phyloP scores from a whole-genome alignment of 2,329 filamentous ascomycete genomes.

The Chaetomium strumarium region DNA sequence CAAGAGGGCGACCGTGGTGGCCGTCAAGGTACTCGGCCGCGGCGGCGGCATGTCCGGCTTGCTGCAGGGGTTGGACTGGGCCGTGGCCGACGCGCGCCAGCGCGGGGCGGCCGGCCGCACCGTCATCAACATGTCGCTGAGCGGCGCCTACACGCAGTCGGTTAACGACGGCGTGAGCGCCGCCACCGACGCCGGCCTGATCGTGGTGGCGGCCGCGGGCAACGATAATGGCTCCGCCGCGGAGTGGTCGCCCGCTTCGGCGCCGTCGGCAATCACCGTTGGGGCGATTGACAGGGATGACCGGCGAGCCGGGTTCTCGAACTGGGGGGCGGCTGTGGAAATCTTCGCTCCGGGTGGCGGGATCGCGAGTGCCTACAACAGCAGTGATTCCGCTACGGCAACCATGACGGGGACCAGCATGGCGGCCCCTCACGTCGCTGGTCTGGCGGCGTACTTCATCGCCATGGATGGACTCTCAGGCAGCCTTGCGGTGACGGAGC shows the following conservation, averaged over 20 bases:
- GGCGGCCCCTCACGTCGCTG: constrained; percentile 56
- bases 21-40: constrained; percentile 28
- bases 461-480: constrained; percentile 12
- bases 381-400: constrained; percentile 28
- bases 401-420: constrained; percentile 55
- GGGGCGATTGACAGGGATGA: constrained; percentile 33
- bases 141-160: constrained; percentile 30
- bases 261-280: constrained; percentile 36
- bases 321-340: constrained; percentile 40
- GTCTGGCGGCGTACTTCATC: constrained; percentile 34
- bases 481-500: constrained; percentile 6
- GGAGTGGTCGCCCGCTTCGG: constrained; percentile 32
- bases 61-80: constrained; percentile 33
- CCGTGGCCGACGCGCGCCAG: constrained; percentile 30
- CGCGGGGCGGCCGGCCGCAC: constrained; percentile 22
- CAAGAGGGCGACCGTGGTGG: constrained; percentile 28
- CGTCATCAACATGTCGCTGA: constrained; percentile 36
- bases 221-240: constrained; percentile 32
- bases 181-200: constrained; percentile 32
- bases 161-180: constrained; percentile 34
- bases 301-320: constrained; percentile 36
- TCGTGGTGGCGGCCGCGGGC: constrained; percentile 39
- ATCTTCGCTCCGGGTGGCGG: constrained; percentile 40
- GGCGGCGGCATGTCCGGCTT: constrained; percentile 21
- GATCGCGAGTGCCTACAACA: constrained; percentile 37